A percentile compares a stretch with the other conserved stretches of the same genome.
Conservation (phyloP, 768 basidiomycete species). For the Pisolithus tinctorius region DNA sequence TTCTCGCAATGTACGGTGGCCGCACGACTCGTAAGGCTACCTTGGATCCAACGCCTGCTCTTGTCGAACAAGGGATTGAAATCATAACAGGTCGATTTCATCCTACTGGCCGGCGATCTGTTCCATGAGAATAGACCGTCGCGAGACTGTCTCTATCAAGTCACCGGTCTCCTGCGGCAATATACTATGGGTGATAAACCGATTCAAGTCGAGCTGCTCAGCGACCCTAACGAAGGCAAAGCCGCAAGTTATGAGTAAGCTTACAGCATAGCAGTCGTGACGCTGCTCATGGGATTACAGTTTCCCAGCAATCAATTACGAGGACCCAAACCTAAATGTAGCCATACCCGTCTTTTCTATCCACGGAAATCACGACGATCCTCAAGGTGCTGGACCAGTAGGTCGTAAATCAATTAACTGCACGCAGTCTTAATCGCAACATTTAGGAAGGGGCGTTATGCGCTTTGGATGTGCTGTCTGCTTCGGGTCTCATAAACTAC, state of each 20-base stretch:
- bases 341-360: slow-evolving; percentile 98
- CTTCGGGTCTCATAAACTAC: slow-evolving; percentile 91
- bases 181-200: slow-evolving; percentile 86
- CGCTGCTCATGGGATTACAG: slow-evolving; percentile 32
- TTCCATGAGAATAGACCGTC: slow-evolving; percentile 98
- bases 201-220: slow-evolving; percentile 84
- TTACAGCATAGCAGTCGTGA: neutral
- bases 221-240: slow-evolving; percentile 89
- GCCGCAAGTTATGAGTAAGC: slow-evolving; percentile 78
- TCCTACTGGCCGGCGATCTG: slow-evolving; percentile 90
- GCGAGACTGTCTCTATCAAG: slow-evolving; percentile 82
- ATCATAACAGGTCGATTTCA: slow-evolving; percentile 75
- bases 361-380: slow-evolving; percentile 98
- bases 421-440: neutral
- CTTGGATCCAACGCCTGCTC: too few relatives aligned
- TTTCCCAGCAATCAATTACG: slow-evolving; percentile 95
- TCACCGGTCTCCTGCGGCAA: slow-evolving; percentile 84
- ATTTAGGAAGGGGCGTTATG: slow-evolving; percentile 90
- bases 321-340: slow-evolving; percentile 93
- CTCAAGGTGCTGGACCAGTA: slow-evolving; percentile 90
- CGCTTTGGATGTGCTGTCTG: slow-evolving; percentile 91
- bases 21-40: too few relatives aligned
- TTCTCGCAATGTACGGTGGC: neutral
- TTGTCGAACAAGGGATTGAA: too few relatives aligned
- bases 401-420: slow-evolving; percentile 21